A percentile compares a stretch with the other conserved stretches of the same genome.
Conservation (phyloP, 1,284 basidiomycete species). For the Agaricales sp. region DNA sequence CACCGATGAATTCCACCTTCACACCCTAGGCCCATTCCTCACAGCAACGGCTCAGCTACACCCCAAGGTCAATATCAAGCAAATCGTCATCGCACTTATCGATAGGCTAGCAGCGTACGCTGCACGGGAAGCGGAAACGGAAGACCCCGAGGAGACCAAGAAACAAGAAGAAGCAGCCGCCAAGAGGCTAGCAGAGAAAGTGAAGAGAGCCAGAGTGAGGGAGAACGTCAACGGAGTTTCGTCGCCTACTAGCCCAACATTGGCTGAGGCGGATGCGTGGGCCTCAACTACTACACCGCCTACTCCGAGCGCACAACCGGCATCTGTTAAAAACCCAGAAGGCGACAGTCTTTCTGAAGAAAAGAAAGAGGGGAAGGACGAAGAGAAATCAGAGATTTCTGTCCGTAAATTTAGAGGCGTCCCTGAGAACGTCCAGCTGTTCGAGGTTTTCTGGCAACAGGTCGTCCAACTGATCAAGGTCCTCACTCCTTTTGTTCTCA, state of each 20-base stretch:
- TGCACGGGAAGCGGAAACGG: slow-evolving; percentile 86
- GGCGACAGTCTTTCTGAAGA: slow-evolving; percentile 17
- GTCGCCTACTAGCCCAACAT: slow-evolving; percentile 19
- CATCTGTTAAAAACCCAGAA: slow-evolving; percentile 16
- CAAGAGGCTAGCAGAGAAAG: slow-evolving; percentile 73
- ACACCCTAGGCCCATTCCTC: slow-evolving; percentile 86
- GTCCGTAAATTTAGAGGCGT: slow-evolving; percentile 84
- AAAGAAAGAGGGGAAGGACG: slow-evolving; percentile 34
- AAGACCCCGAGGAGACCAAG: slow-evolving; percentile 87
- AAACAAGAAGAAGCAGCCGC: slow-evolving; percentile 87
- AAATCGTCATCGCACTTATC: slow-evolving; percentile 91
- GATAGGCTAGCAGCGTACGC: slow-evolving; percentile 93
- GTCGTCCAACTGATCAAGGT: slow-evolving; percentile 96
- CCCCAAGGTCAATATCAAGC: slow-evolving; percentile 94
- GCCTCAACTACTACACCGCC: slow-evolving; percentile 1
- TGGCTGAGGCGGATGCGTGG: slow-evolving; percentile 28
- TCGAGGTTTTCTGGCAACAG: slow-evolving; percentile 97
- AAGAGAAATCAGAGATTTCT: slow-evolving; percentile 38
- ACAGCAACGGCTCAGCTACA: slow-evolving; percentile 90
- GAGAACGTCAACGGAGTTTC: slow-evolving; percentile 17
- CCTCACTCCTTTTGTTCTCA: background rate
- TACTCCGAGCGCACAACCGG: slow-evolving; percentile 2
- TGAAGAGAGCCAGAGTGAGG: slow-evolving; percentile 43
- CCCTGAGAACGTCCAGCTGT: slow-evolving; percentile 84
- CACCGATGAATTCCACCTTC: slow-evolving; percentile 92